Percentiles rank a stretch among this genome's conserved stretches.
Evolutionary conservation across 345 rosid species (phyloP).

Genomic region (Carallia pectinifolia): DNA sequence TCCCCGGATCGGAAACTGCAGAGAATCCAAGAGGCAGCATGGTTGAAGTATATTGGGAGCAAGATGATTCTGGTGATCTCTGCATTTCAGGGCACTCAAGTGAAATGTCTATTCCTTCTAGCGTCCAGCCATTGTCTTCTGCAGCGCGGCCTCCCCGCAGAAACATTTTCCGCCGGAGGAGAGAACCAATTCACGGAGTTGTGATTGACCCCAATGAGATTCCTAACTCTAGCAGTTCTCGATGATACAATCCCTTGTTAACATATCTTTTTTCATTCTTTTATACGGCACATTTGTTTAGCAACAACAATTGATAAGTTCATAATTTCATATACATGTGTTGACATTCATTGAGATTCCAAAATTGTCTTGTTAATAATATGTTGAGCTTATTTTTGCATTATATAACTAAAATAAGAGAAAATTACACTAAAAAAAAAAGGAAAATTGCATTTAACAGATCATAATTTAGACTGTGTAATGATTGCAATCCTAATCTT

Average conservation of each 20-base stretch:
- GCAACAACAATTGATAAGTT: no score
- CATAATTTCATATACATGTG: no score
- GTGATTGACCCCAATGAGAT: conserved; percentile 56
- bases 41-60: conserved; percentile 94
- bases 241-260: background rate
- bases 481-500: no score
- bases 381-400: no score
- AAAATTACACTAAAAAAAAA: no score
- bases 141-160: conserved; percentile 26
- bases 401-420: no score
- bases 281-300: background rate
- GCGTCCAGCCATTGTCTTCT: conserved; percentile 30
- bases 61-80: conserved; percentile 79
- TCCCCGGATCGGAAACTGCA: conserved; percentile 60
- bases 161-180: conserved; percentile 32
- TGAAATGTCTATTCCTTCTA: conserved; percentile 63
- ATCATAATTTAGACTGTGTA: no score
- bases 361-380: no score
- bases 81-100: conserved; percentile 80
- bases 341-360: no score
- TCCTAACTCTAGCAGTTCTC: conserved; percentile 9
- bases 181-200: conserved; percentile 50
- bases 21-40: conserved; percentile 73
- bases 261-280: background rate
- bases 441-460: no score